Conservation (phyloP, 2,329 filamentous ascomycete species). For the Penicillium thymicola region DNA sequence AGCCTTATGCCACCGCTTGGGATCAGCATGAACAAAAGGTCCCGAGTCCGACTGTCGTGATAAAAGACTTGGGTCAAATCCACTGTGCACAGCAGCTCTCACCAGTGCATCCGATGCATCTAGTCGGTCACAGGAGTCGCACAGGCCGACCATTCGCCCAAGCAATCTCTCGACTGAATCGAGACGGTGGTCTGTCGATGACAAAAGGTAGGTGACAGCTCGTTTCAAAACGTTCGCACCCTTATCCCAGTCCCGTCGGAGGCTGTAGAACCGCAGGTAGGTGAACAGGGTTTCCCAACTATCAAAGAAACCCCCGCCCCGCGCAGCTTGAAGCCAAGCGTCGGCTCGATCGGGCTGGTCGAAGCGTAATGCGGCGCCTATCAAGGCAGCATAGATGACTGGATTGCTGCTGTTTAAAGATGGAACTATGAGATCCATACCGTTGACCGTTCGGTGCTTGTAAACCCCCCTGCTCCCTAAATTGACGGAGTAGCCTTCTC, state of each 20-base stretch:
- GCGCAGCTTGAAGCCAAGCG: constrained; percentile 38
- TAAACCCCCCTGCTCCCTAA: constrained; percentile 28
- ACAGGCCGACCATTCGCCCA: constrained; percentile 39
- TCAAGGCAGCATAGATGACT: constrained; percentile 36
- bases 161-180: constrained; percentile 35
- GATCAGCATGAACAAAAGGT: constrained; percentile 21
- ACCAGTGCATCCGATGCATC: constrained; percentile 34
- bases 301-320: constrained; percentile 37
- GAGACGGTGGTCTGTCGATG: constrained; percentile 30
- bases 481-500: constrained; percentile 35
- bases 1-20: constrained; percentile 30
- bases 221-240: constrained; percentile 33
- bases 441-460: constrained; percentile 31
- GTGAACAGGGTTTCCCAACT: constrained; percentile 36
- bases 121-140: constrained; percentile 33
- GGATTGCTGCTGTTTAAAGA: constrained; percentile 34
- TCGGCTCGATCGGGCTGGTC: constrained; percentile 42
- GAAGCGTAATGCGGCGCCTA: constrained; percentile 39
- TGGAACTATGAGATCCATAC: constrained; percentile 37
- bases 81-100: constrained; percentile 35
- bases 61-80: constrained; percentile 31
- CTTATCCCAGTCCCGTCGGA: constrained; percentile 37
- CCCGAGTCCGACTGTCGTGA: constrained; percentile 28
- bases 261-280: constrained; percentile 39
- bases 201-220: constrained; percentile 36